Evolutionary conservation across 225 moss, liverwort and hornwort species (phyloP), one percentile per base, ranked within the genome.

Genomic region (Climacium dendroides): DNA sequence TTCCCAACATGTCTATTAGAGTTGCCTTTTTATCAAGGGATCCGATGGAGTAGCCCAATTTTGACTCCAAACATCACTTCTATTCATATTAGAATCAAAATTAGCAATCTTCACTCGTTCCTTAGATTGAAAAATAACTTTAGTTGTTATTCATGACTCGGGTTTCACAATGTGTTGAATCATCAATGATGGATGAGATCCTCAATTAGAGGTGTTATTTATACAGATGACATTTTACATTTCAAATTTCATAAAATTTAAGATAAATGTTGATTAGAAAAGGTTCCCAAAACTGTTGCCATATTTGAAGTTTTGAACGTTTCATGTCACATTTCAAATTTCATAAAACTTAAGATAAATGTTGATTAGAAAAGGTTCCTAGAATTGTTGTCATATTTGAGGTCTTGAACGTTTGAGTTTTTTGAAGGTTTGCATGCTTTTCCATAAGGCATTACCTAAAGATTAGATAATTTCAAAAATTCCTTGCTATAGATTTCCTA

Each of bases 371-470:
- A 19, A 35, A 65, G 19, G 10, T 35, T 65, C 0, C 5, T 2
- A 11, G 0, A 19, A 65, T 0, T 65, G 10, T 35, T 70, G 39
- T 23, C 13, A 67, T 7, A 1, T 39, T 24, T 7, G 1, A 39
- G 7, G 39, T 69, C 24, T 69, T 69, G 13, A 69, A 24, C 24
- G 7, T 39, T 67, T 37, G 23, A 35, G 6, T 20, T n/a, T 34
- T 64, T 1, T 17, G 1, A 34, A 3, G 6, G 9, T 8, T 32
- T 17, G n/a, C n/a, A 4, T 37, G 2, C 7, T 66, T 1, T 0
- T 39, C 1, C 7, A 39, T 13, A 37, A 69, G 24, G 39, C 14
- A 35, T 65, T 0, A 2, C 35, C 11, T 19, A 35, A 35, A 19
- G 35, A 35, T 35, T 2, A 35, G 1, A 6, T 65, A 19, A 35